Conservation (phyloP, 257 asterid species). For the Ajuga chamaepitys region DNA sequence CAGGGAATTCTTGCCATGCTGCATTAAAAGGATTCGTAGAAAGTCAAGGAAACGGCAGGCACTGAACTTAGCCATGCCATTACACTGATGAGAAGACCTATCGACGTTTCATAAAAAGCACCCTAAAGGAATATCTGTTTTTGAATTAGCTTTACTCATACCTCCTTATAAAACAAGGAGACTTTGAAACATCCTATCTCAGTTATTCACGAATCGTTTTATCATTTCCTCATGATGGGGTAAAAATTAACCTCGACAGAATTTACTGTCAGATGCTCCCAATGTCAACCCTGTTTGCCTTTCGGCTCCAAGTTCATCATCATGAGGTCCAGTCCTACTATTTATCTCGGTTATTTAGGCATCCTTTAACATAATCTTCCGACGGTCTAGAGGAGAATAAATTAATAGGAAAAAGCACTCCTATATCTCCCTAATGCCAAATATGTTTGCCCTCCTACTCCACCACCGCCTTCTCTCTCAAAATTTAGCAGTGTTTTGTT, state of each 20-base stretch:
- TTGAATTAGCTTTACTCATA: not conserved
- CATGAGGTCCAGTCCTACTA: not conserved
- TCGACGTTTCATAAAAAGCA: not conserved
- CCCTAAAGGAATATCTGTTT: not conserved
- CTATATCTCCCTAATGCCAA: not conserved
- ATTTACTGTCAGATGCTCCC: not conserved
- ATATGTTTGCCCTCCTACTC: not conserved
- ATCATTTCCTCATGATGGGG: not conserved
- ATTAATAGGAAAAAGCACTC: conserved; percentile 1
- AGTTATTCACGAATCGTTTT: not conserved
- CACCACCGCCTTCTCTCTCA: not conserved
- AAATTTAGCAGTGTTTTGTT: not conserved
- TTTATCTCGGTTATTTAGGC: not conserved
- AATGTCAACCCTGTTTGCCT: not conserved
- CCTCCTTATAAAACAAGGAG: not conserved
- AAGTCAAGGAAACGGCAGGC: not conserved
- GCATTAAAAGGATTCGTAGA: not conserved
- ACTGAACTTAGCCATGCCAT: not conserved
- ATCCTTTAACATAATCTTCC: not conserved
- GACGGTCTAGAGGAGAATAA: not conserved
- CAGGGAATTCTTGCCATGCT: not conserved
- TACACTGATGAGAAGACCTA: not conserved
- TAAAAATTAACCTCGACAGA: not conserved
- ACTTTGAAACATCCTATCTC: not conserved
- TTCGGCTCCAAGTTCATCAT: not conserved